These are phyloP conservation scores for Rehmannia glutinosa DNA, from an alignment of 257 asterid species.

Conservation along the genomic window DNA sequence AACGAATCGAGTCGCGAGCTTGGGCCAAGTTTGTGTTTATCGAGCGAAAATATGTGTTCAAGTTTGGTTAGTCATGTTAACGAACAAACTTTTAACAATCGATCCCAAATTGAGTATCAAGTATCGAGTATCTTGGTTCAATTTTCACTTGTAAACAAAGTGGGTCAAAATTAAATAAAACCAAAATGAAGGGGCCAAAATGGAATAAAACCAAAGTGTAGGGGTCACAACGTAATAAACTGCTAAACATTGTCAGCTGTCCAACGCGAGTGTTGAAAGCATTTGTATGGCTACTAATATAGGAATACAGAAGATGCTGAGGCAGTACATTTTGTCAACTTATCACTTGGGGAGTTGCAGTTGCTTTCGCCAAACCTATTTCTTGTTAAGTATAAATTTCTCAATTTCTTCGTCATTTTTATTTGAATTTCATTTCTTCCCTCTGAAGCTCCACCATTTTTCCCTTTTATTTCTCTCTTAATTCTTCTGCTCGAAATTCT, in stretches of 20 bases:
- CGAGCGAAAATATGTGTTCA: too few relatives aligned
- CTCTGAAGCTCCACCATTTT: too few relatives aligned
- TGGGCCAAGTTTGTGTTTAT: too few relatives aligned
- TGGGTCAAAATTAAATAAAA: neutral
- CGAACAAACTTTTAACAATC: too few relatives aligned
- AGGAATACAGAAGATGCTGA: neutral
- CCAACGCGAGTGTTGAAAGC: neutral
- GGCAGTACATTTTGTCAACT: neutral
- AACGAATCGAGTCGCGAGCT: too few relatives aligned
- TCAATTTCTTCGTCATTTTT: neutral
- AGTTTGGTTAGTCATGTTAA: too few relatives aligned
- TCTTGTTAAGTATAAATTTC: neutral
- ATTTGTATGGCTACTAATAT: slow-evolving; percentile 4
- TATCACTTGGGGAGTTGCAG: neutral
- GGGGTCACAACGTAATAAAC: neutral
- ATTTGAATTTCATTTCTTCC: neutral
- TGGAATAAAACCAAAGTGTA: neutral
- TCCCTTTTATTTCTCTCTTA: neutral
- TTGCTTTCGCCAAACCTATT: neutral
- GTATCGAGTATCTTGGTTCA: too few relatives aligned
- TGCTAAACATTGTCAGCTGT: neutral
- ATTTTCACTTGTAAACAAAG: neutral
- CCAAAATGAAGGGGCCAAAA: neutral
- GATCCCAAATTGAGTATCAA: too few relatives aligned
- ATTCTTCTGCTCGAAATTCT: neutral